Base-by-base conservation (phyloP, 2,329 filamentous ascomycete species). In the Plenodomus lindquistii region DNA sequence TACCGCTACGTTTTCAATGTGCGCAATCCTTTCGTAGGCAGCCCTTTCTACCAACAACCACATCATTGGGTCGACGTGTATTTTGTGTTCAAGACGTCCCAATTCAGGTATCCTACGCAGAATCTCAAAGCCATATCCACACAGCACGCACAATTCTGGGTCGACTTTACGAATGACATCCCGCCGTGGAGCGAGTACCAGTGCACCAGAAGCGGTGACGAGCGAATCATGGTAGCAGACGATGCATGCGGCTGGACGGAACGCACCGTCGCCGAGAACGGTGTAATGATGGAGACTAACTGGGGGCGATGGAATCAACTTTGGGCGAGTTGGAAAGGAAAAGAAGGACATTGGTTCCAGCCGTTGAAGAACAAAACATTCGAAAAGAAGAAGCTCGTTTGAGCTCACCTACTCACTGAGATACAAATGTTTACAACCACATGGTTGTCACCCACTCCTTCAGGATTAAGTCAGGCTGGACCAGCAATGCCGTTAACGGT, bases 11-110 rank as follows among this genome's bases (percentile, higher is more conserved):
- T 63, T 6, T 67, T 70, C 50, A 53, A 65, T 10, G 40, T 61
- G 6, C 49, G 57, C 1, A 70, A 67, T 44, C 67, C 66, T 0
- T 70, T 68, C 38, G 55, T 50, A 0, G 49, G 45, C 2, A 39
- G 34, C 6, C 47, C 27, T 11, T 41, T 59, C 10, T 63, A 60
- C 39, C 50, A 60, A 13, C 48, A 54, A 17, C 39, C 63, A 2
- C 66, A 70, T 42, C 63, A 69, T 35, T 63, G 62, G 63, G 60
- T 66, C 2, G 65, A 69, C 29, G 44, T 65, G 0, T 66, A 67
- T 40, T 65, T 55, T 21, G 41, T 68, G 10, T 69, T 67, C 52
- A 46, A 54, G 13, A 56, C 56, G 2, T 54, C 48, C 27, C 60
- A 62, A 20, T 62, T 64, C 46, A 40, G 58, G 9, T 54, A 55